Base-by-base conservation (phyloP, 2,329 filamentous ascomycete genomes). In the Torrubiellomyces zombiae region DNA sequence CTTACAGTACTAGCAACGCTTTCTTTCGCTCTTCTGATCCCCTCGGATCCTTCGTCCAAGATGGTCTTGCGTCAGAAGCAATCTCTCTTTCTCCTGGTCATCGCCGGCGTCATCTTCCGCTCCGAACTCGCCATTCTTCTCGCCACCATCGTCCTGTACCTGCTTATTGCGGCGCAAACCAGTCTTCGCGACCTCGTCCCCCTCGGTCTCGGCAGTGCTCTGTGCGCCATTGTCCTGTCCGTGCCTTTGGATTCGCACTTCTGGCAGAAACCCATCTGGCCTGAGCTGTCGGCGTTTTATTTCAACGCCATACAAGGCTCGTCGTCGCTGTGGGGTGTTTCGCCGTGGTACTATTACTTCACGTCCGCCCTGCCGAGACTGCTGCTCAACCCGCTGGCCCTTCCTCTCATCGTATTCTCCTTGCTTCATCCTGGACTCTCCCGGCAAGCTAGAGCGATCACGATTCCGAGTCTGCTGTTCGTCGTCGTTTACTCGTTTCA, bases 201-300 rank as follows among this genome's bases (percentile, higher is more conserved):
- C 10, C 66, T 78, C 11, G 79, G 82, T 11, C 24, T 75, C 10
- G 48, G 60, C 5, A 75, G 81, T 14, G 66, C 74, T 10, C 18
- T 63, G n/a, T 52, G 75, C 21, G 75, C 79, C 1, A 61, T 95
- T 2, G 35, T 56, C 9, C 52, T 75, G 18, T 83, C 83, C 0
- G 59, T 93, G 9, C 63, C 71, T 2, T 50, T 93, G 17, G 89
- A 98, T 58, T 86, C 80, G 2, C 86, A 83, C 55, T 92, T 95
- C 55, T 98, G 86, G 89, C 82, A 86, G 43, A 68, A 66, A 32
- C 65, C 64, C 2, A 52, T 92, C 16, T 98, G 89, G 89, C 85
- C 89, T 1, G 89, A 98, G 49, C 69, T 91, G 32, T 70, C 67
- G 38, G 83, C 72, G 3, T 95, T 98, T 55, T 73, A 79, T 48